These are phyloP conservation scores for Protomyces gravidus DNA, from an alignment of 1,139 yeast species.

Conservation along the genomic window DNA sequence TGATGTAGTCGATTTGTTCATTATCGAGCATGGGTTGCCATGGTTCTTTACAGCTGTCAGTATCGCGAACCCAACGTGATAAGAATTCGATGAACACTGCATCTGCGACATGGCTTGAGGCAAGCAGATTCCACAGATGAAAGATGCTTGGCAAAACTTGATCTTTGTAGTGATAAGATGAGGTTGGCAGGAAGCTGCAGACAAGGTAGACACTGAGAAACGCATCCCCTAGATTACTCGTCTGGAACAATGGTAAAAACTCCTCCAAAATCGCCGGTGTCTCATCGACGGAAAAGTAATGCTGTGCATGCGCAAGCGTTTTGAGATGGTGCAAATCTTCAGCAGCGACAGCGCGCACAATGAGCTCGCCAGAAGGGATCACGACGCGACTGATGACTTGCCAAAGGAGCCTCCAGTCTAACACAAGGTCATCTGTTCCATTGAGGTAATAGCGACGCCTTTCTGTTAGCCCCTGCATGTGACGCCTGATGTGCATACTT, in stretches of 20 bases:
- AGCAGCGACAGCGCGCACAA: constrained; percentile 25
- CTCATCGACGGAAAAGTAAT: constrained; percentile 44
- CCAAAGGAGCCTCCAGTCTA: constrained; percentile 37
- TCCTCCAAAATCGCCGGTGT: constrained; percentile 45
- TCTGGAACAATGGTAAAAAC: constrained; percentile 52
- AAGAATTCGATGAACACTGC: constrained; percentile 62
- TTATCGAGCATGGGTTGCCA: constrained; percentile 60
- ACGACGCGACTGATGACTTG: constrained; percentile 30
- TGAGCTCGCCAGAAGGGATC: constrained; percentile 32
- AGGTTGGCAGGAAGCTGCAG: constrained; percentile 38
- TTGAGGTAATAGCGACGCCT: constrained; percentile 39
- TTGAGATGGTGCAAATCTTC: constrained; percentile 26
- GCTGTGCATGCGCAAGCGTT: constrained; percentile 42
- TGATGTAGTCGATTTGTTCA: constrained; percentile 56
- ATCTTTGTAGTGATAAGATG: constrained; percentile 36
- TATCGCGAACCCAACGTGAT: constrained; percentile 56
- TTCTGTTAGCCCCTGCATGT: constrained; percentile 39
- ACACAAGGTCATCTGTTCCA: constrained; percentile 41
- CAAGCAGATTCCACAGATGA: constrained; percentile 66
- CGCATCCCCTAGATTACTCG: constrained; percentile 56
- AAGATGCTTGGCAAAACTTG: constrained; percentile 62
- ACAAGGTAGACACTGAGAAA: constrained; percentile 50
- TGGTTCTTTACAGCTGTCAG: constrained; percentile 43
- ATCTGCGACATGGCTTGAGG: constrained; percentile 58
- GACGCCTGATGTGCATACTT: too few relatives aligned